Evolutionary conservation across 345 rosid species (phyloP).

Genomic region (Euphorbia lathyris): DNA sequence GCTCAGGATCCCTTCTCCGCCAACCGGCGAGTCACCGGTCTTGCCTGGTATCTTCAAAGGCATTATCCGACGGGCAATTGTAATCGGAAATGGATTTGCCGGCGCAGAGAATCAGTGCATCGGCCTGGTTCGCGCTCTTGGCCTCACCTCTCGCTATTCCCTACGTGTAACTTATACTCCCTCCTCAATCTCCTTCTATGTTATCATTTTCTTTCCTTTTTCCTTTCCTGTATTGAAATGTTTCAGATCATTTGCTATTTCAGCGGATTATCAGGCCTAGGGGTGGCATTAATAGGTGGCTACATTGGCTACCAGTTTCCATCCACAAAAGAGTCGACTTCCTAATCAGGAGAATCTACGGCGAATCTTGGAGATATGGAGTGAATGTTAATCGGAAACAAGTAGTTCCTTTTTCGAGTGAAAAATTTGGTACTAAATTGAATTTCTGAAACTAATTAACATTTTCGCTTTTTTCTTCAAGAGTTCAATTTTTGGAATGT

Average conservation of each 20-base stretch:
- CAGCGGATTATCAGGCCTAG: constrained; percentile 28
- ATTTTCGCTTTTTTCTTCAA: background rate
- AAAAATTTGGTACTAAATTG: constrained; percentile 35
- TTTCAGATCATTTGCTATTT: background rate
- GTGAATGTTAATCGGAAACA: constrained; percentile 10
- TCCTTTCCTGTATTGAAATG: background rate
- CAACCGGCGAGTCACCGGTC: constrained; percentile 15
- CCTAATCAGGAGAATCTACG: background rate
- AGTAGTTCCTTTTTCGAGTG: constrained; percentile 22
- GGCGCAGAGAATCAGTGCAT: constrained; percentile 93
- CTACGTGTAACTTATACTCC: constrained; percentile 37
- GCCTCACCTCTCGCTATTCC: constrained; percentile 60
- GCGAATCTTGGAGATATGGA: constrained; percentile 6
- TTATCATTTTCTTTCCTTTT: background rate
- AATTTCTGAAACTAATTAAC: background rate
- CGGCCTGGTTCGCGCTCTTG: constrained; percentile 82
- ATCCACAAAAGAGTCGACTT: constrained; percentile 11
- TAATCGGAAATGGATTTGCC: constrained; percentile 81
- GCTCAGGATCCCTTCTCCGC: constrained; percentile 32
- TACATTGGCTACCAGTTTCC: constrained; percentile 26
- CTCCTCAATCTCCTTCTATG: background rate
- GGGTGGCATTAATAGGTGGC: constrained; percentile 23
- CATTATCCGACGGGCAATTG: constrained; percentile 52
- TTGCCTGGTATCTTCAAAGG: constrained; percentile 23
- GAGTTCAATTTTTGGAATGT: background rate